Conservation (phyloP, 2,329 filamentous ascomycete genomes). For the Stagonosporopsis rhizophila region DNA sequence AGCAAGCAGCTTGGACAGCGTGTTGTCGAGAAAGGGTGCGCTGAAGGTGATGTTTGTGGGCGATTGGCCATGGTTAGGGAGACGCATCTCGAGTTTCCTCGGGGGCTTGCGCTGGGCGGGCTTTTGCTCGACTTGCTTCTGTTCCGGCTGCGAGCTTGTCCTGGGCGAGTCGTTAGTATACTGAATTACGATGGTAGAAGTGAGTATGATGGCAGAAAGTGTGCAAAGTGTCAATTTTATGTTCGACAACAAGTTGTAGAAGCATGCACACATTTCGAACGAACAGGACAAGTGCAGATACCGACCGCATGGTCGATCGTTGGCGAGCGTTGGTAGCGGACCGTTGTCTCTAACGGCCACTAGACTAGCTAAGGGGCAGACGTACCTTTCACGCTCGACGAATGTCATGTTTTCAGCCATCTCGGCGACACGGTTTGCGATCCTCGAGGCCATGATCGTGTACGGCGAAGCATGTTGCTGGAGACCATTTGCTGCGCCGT, state of each 20-base stretch:
- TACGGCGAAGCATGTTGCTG: slow-evolving; percentile 52
- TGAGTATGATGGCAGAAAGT: neutral
- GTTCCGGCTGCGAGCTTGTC: slow-evolving; percentile 30
- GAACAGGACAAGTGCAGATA: neutral
- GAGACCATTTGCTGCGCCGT: slow-evolving; percentile 39
- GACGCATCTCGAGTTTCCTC: slow-evolving; percentile 59
- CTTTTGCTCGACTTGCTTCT: slow-evolving; percentile 28
- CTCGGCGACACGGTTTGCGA: slow-evolving; percentile 60
- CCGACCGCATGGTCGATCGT: slow-evolving; percentile 7
- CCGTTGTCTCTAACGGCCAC: slow-evolving; percentile 26
- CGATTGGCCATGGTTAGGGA: slow-evolving; percentile 46
- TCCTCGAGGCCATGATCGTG: slow-evolving; percentile 59
- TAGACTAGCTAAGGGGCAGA: slow-evolving; percentile 5
- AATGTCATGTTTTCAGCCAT: slow-evolving; percentile 62
- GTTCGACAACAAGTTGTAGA: neutral
- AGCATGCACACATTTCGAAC: neutral
- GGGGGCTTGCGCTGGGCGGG: slow-evolving; percentile 49
- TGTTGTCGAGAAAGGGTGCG: slow-evolving; percentile 62
- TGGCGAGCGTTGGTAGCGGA: slow-evolving; percentile 18
- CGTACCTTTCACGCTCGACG: slow-evolving; percentile 54
- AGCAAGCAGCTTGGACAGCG: slow-evolving; percentile 57
- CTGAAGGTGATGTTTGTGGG: slow-evolving; percentile 56
- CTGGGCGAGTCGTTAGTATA: slow-evolving; percentile 1
- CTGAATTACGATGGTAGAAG: too few species aligned
- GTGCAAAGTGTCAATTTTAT: neutral